Evolutionary conservation across 2,329 filamentous ascomycete species (phyloP).

Genomic region (Tolypocladium guangdongense): DNA sequence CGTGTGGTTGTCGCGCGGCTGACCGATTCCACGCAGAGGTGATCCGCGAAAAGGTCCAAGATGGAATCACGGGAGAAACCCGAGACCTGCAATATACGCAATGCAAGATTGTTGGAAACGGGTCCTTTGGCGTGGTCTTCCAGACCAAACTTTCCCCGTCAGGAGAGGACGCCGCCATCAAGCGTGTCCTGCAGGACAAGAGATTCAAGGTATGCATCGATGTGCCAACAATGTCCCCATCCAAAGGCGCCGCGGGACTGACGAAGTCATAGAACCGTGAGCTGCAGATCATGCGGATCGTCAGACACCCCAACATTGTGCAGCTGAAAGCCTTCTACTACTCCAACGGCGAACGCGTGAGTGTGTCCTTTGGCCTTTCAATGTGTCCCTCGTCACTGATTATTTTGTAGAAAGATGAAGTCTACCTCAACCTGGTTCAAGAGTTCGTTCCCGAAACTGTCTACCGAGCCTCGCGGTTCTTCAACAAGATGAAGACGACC

Average conservation of each 20-base stretch:
- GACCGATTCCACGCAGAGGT: slow-evolving; percentile 54
- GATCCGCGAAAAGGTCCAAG: slow-evolving; percentile 96
- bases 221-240: slow-evolving; percentile 1
- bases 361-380: slow-evolving; percentile 10
- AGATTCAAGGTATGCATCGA: slow-evolving; percentile 75
- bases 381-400: slow-evolving; percentile 2
- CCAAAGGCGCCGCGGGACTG: slow-evolving; percentile 3
- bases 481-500: slow-evolving; percentile 99
- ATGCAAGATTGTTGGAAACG: slow-evolving; percentile 99
- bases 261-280: slow-evolving; percentile 75
- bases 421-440: slow-evolving; percentile 95
- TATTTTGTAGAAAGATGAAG: slow-evolving; percentile 73
- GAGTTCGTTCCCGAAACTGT: slow-evolving; percentile 98
- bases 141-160: slow-evolving; percentile 98
- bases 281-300: slow-evolving; percentile 98
- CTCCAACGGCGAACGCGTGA: slow-evolving; percentile 94
- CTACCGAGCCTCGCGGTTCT: slow-evolving; percentile 94
- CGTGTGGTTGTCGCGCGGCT: slow-evolving; percentile 10
- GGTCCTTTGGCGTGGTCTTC: slow-evolving; percentile 96
- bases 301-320: slow-evolving; percentile 96
- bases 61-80: slow-evolving; percentile 93
- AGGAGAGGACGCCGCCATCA: slow-evolving; percentile 97
- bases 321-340: slow-evolving; percentile 99
- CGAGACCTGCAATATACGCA: slow-evolving; percentile 97
- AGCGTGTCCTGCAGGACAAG: slow-evolving; percentile 97